Evolutionary conservation across 2,329 filamentous ascomycete genomes (phyloP).

Genomic region (Diaporthe nobilis): DNA sequence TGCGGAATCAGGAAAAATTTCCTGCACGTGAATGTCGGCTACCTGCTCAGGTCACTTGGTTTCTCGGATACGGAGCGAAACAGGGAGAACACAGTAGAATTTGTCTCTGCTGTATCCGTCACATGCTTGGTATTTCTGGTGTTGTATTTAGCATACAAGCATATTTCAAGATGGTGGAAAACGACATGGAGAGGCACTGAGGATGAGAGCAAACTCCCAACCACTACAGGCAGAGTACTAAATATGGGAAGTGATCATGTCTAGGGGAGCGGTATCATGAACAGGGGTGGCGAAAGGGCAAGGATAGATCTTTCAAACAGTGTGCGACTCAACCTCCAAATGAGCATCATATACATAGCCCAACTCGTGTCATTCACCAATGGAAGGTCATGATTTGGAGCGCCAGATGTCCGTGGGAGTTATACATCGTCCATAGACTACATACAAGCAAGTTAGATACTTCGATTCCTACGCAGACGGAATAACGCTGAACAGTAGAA

Average conservation of each 20-base stretch:
- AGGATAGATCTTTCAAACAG: not conserved
- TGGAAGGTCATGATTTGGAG: not conserved
- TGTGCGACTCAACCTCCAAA: not conserved
- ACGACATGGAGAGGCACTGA: no score
- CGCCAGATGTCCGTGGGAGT: not conserved
- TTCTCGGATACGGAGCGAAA: not conserved
- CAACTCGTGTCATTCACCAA: not conserved
- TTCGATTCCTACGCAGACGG: not conserved
- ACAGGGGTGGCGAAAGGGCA: not conserved
- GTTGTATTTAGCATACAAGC: no score
- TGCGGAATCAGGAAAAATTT: not conserved
- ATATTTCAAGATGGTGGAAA: no score
- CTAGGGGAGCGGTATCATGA: not conserved
- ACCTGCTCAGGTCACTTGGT: fast-evolving
- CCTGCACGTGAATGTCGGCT: no score
- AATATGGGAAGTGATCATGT: not conserved
- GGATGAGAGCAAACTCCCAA: no score
- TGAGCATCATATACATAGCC: not conserved
- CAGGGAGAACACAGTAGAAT: not conserved
- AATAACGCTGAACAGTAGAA: not conserved
- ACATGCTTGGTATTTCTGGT: no score
- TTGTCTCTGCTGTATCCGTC: no score
- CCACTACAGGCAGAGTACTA: not conserved
- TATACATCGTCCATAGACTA: not conserved
- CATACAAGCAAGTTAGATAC: no score